Percentiles rank a stretch among this genome's conserved stretches.
Conservation (phyloP, 345 rosid species). For the Salix viminalis region DNA sequence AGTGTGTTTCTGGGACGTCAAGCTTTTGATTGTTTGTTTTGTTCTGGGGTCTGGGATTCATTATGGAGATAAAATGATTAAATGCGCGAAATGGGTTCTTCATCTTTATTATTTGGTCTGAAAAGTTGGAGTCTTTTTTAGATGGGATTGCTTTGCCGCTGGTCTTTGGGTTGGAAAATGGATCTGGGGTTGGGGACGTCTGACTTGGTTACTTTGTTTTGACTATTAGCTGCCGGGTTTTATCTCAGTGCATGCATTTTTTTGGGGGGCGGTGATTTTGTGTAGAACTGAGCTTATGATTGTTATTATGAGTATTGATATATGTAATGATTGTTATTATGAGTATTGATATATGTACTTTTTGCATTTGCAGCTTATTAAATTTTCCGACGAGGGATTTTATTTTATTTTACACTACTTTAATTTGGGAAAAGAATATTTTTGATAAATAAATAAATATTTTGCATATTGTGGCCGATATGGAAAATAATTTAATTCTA, state of each 20-base stretch:
- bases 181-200: slow-evolving; percentile 27
- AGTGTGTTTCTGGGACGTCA: not conserved
- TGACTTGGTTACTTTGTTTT: not conserved
- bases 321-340: not conserved
- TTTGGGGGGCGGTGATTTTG: not conserved
- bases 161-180: slow-evolving; percentile 26
- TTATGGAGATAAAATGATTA: slow-evolving; percentile 4
- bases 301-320: not conserved
- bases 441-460: not conserved
- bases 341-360: not conserved
- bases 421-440: not conserved
- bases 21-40: slow-evolving; percentile 1
- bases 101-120: not conserved
- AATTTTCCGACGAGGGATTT: not conserved
- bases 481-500: not conserved
- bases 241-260: not conserved
- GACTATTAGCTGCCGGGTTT: not conserved
- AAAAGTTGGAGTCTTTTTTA: not conserved
- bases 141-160: slow-evolving; percentile 5
- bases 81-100: slow-evolving; percentile 20
- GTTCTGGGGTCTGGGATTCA: slow-evolving; percentile 9
- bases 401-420: not conserved
- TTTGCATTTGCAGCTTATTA: not conserved
- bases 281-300: not conserved
- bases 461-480: not conserved